phyloP scores from a whole-genome alignment of 2,329 filamentous ascomycete genomes.

The Talaromyces sp. region DNA sequence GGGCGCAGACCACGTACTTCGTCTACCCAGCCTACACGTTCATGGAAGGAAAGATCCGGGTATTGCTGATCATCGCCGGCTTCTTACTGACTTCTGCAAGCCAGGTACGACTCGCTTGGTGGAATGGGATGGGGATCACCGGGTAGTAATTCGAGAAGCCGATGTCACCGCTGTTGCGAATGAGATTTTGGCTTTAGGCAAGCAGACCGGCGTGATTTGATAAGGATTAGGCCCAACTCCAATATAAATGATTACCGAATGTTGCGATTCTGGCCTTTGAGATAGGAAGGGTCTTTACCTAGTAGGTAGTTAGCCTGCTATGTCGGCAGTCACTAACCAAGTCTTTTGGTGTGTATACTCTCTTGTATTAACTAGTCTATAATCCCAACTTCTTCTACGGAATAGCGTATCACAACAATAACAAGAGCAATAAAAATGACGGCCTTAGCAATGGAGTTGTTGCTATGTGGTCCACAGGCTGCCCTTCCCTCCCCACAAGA shows the following conservation, averaged over 20 bases:
- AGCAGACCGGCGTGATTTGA: slow-evolving; percentile 17
- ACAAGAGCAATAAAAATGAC: too few species aligned
- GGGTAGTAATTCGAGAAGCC: slow-evolving; percentile 61
- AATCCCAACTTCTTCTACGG: too few species aligned
- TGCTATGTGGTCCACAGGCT: slow-evolving; percentile 6
- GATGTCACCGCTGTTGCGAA: slow-evolving; percentile 58
- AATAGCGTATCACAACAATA: too few species aligned
- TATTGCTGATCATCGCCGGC: slow-evolving; percentile 53
- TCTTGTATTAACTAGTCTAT: too few species aligned
- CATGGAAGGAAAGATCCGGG: slow-evolving; percentile 60
- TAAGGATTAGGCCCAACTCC: neutral
- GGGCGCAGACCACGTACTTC: slow-evolving; percentile 44
- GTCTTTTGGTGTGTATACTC: too few species aligned
- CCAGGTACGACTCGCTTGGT: slow-evolving; percentile 51
- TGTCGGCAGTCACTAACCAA: too few species aligned
- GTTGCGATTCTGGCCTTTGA: too few species aligned
- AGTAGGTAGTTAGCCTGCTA: too few species aligned
- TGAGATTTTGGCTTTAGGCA: slow-evolving; percentile 50
- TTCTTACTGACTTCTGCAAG: slow-evolving; percentile 57
- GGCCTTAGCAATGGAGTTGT: neutral
- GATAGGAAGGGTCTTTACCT: too few species aligned
- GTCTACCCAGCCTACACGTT: slow-evolving; percentile 61
- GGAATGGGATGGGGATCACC: slow-evolving; percentile 69
- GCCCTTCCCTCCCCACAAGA: neutral
- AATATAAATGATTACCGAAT: too few species aligned